Base-by-base conservation (phyloP, 371 early-diverging fungal genomes). In the Lichtheimia ornata region DNA sequence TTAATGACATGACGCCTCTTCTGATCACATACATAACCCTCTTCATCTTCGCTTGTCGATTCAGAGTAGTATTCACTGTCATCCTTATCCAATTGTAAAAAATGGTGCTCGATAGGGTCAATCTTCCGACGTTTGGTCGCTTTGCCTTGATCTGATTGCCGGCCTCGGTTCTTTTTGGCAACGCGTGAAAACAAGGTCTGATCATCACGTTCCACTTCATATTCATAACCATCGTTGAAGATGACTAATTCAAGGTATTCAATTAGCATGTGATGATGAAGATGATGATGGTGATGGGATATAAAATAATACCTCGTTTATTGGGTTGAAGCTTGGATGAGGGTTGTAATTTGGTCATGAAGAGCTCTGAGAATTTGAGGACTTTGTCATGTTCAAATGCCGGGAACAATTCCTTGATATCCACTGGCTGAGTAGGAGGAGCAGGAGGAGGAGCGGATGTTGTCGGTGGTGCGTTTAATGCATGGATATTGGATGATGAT, bases 301-400 rank as follows among this genome's bases (percentile, higher is more conserved):
- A 35, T 9, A 35, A 9, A 35, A 35, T 35, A 35, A 35, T 71
- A 73, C 79, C 62, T 70, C 62, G 53, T 22, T 67, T 75, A 12
- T 63, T 68, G 52, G 53, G 68, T 45, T 57, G 61, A 4, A 72
- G 61, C 52, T 72, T 77, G 44, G 70, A 67, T 13, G 75, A 73
- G 2, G 69, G 67, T 30, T 71, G 66, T 6, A 74, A 63, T 17
- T 74, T 70, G 1, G 76, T 62, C 61, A 79, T 80, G 65, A 91
- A 89, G 11, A 91, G 59, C 25, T 89, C 87, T 3, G 89, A 85
- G 61, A 90, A 91, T 52, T 83, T 86, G 5, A 88, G 73, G 11
- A 85, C 71, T 45, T 80, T 77, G 50, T 76, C 73, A 55, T 74
- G 72, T 61, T 86, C 87, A 66, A 88, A 90, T 3, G 83, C 83